Base-by-base conservation (phyloP, 805 yeast species). In the Candida vartiovaarae region DNA sequence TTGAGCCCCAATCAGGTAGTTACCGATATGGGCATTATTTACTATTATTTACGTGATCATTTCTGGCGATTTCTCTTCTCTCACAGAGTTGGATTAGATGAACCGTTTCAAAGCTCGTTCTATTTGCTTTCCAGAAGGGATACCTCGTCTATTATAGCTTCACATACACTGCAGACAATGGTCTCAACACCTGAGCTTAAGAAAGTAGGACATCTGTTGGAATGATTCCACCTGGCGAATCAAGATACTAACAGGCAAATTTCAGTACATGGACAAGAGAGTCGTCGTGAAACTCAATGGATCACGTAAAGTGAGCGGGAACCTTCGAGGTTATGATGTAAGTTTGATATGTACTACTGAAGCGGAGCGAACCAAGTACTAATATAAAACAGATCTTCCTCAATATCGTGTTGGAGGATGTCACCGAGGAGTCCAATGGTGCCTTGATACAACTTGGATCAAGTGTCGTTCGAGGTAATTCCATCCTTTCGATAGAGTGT, bases 201-300 rank as follows among this genome's bases (percentile, higher is more conserved):
- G 54, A 74, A 71, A 50, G 78, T 73, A 62, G 36, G 76, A 68
- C n/a, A 6, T 15, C 8, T 30, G 6, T 30, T 11, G 9, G 23
- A 24, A 5, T 29, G 28, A n/a, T 31, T 11, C 27, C 27, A n/a
- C 32, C 31, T 6, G 3, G n/a, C 24, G 10, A 11, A 8, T 7
- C 15, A 6, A 29, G 32, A 2, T 36, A 46, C 50, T 45, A 45
- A 45, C 46, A 33, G 10, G 8, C 20, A 29, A 11, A 10, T 6
- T 24, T n/a, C 37, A 83, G 82, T 88, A 86, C 60, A 72, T 87
- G 76, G 90, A 85, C 58, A 86, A 85, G 64, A 76, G 78, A 55
- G 71, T 91, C 27, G 70, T 79, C 10, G 67, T 91, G 15, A 84
- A 83, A 51, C 70, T 91, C 47, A 88, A 87, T 61, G 95, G 95